Evolutionary conservation across 441 rosid species (phyloP).

Genomic region (Erodium texanum): DNA sequence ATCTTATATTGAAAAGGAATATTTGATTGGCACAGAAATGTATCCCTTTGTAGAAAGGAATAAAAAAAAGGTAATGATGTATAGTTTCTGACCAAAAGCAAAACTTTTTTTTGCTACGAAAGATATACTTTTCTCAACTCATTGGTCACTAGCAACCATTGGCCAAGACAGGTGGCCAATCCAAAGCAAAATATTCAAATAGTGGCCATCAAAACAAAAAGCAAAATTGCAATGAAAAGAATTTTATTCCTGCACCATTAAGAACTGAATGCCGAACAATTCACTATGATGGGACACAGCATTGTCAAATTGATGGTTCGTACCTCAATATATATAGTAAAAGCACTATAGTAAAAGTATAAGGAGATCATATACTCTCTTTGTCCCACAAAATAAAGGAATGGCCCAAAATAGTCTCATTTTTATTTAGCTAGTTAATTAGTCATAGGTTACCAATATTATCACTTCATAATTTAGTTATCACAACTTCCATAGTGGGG

Average conservation of each 20-base stretch:
- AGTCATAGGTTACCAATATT: too few relatives aligned
- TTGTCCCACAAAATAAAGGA: too few relatives aligned
- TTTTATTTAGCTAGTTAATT: too few relatives aligned
- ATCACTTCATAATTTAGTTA: too few relatives aligned
- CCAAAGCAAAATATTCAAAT: neutral
- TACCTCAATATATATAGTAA: neutral
- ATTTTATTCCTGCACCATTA: neutral
- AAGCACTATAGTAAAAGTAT: neutral
- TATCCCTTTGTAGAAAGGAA: neutral
- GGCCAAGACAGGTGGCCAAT: neutral
- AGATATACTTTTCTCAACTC: neutral
- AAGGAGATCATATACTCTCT: neutral
- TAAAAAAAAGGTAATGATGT: neutral
- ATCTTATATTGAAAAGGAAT: neutral
- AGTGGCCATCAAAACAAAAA: neutral
- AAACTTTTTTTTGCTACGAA: neutral
- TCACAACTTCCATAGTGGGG: too few relatives aligned
- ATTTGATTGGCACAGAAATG: neutral
- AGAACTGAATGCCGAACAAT: neutral
- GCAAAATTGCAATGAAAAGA: neutral
- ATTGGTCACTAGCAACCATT: neutral
- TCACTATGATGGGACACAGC: neutral
- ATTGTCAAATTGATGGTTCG: neutral
- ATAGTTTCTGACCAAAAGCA: neutral
- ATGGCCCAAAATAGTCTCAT: too few relatives aligned